A percentile compares a stretch with the other conserved stretches of the same genome.
Conservation (phyloP, 2,329 filamentous ascomycete genomes). For the Chaetomiaceae sp. region DNA sequence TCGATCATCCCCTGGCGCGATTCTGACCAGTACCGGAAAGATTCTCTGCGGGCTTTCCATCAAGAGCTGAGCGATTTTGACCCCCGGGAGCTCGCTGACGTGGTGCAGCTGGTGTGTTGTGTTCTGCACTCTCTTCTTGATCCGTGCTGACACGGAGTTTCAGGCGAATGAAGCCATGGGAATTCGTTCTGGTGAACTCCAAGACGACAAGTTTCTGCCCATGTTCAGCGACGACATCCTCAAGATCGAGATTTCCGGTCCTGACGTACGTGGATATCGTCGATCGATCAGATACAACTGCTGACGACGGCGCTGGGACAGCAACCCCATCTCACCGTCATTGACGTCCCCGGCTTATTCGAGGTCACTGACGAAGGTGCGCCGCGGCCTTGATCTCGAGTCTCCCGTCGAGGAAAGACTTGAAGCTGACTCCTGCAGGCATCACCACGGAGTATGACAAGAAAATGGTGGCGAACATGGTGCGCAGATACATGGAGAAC, state of each 20-base stretch:
- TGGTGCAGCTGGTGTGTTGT: slow-evolving; percentile 39
- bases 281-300: not conserved
- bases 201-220: slow-evolving; percentile 5
- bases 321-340: slow-evolving; percentile 46
- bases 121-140: not conserved
- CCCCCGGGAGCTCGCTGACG: slow-evolving; percentile 31
- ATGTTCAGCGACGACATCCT: slow-evolving; percentile 46
- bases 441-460: slow-evolving; percentile 44
- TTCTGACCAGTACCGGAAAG: slow-evolving; percentile 21
- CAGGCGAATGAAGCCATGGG: slow-evolving; percentile 44
- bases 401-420: not conserved
- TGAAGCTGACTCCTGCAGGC: not conserved
- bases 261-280: slow-evolving; percentile 29
- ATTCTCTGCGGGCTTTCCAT: slow-evolving; percentile 29
- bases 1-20: slow-evolving; percentile 38
- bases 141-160: slow-evolving; percentile 5
- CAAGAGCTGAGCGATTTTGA: slow-evolving; percentile 35
- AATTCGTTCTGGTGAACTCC: slow-evolving; percentile 30
- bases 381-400: not conserved
- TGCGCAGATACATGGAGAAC: slow-evolving; percentile 43
- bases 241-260: slow-evolving; percentile 43
- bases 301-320: not conserved
- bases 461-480: slow-evolving; percentile 43
- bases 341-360: slow-evolving; percentile 54
- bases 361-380: slow-evolving; percentile 33